Conservation (phyloP, 2,329 filamentous ascomycete species). For the Talaromyces funiculosus region DNA sequence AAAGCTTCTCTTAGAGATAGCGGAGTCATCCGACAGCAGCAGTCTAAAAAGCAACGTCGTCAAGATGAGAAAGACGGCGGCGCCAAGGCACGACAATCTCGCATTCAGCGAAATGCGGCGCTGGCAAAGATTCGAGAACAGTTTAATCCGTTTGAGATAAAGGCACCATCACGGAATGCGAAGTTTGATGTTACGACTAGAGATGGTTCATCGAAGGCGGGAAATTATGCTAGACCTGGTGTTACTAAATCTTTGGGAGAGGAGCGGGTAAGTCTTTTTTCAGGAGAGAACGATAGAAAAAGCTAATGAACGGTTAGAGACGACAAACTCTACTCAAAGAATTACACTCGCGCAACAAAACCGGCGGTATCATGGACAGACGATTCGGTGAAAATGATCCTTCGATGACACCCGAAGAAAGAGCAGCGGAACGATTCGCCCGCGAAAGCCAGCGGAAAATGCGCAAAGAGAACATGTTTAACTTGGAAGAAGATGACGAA, state of each 20-base stretch:
- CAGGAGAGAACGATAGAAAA: neutral
- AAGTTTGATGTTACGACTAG: slow-evolving; percentile 82
- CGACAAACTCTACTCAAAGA: slow-evolving; percentile 80
- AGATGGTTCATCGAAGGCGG: slow-evolving; percentile 46
- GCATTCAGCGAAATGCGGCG: slow-evolving; percentile 68
- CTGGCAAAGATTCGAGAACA: slow-evolving; percentile 84
- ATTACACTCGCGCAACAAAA: slow-evolving; percentile 82
- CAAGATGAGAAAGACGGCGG: slow-evolving; percentile 59
- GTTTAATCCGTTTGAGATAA: slow-evolving; percentile 97
- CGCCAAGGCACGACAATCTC: slow-evolving; percentile 61
- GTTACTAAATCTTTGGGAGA: slow-evolving; percentile 82
- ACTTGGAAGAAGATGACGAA: slow-evolving; percentile 77
- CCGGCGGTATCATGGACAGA: slow-evolving; percentile 85
- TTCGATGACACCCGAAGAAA: slow-evolving; percentile 86
- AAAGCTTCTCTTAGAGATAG: slow-evolving; percentile 86
- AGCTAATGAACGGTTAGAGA: slow-evolving; percentile 45
- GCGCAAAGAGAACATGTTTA: slow-evolving; percentile 76
- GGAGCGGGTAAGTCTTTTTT: slow-evolving; percentile 58
- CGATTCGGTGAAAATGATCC: slow-evolving; percentile 95
- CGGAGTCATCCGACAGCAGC: slow-evolving; percentile 82
- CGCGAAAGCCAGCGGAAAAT: slow-evolving; percentile 74
- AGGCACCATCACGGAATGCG: slow-evolving; percentile 66
- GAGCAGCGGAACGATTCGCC: slow-evolving; percentile 84
- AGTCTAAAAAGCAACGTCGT: slow-evolving; percentile 92
- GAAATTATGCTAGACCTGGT: slow-evolving; percentile 67